A percentile compares a stretch with the other conserved stretches of the same genome.
Conservation (phyloP, 345 rosid species). For the Angophora floribunda region DNA sequence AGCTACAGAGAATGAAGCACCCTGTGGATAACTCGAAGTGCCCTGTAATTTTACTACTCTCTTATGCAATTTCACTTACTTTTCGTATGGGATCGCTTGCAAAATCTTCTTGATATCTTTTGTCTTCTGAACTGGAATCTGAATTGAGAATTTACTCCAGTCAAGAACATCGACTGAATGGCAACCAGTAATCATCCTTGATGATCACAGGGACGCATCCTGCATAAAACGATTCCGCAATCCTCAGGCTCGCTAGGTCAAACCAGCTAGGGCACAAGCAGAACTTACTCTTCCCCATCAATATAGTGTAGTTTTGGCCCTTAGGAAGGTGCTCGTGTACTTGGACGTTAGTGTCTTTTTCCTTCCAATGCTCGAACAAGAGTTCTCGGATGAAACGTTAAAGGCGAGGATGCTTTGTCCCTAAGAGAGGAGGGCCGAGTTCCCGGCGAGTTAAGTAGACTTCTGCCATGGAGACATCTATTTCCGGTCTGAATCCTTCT, state of each 20-base stretch:
- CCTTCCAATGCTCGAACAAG: slow-evolving; percentile 55
- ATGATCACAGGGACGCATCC: not conserved
- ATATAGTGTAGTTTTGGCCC: slow-evolving; percentile 13
- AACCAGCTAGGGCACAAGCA: slow-evolving; percentile 7
- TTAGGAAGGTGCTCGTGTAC: slow-evolving; percentile 31
- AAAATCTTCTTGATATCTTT: slow-evolving; percentile 31
- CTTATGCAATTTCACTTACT: slow-evolving; percentile 27
- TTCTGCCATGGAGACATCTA: slow-evolving; percentile 66
- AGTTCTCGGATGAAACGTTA: slow-evolving; percentile 45
- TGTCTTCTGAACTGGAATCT: not conserved
- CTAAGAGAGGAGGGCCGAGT: slow-evolving; percentile 5
- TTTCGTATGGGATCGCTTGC: slow-evolving; percentile 14
- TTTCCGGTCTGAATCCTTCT: slow-evolving; percentile 48
- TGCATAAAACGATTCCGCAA: not conserved
- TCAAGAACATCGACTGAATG: not conserved
- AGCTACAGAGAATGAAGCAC: slow-evolving; percentile 59
- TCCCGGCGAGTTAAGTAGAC: slow-evolving; percentile 9
- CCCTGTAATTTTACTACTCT: slow-evolving; percentile 24
- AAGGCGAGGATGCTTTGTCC: slow-evolving; percentile 46
- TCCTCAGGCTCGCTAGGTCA: not conserved
- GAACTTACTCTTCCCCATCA: slow-evolving; percentile 42
- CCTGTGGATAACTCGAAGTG: slow-evolving; percentile 53
- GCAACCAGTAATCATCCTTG: not conserved
- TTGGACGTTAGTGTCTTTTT: slow-evolving; percentile 36
- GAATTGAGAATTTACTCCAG: not conserved